Percentiles rank a stretch among this genome's conserved stretches.
phyloP scores from a whole-genome alignment of 345 rosid species.

The Citrus cavaleriei region DNA sequence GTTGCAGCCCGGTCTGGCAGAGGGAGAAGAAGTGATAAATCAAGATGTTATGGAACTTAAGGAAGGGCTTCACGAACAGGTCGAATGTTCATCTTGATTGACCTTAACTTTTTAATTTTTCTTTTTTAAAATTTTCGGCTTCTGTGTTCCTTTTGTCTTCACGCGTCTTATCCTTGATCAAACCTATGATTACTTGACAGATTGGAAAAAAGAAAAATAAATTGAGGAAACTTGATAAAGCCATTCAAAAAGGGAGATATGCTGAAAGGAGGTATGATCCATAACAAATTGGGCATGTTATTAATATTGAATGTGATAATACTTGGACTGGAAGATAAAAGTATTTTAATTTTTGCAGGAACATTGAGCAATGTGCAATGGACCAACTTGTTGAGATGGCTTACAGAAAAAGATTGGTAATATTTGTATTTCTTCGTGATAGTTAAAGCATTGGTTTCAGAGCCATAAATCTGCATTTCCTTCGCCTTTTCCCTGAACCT shows the following conservation, averaged over 20 bases:
- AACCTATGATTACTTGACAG: constrained; percentile 38
- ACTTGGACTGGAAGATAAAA: constrained; percentile 14
- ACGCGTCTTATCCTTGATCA: neutral
- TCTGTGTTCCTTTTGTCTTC: neutral
- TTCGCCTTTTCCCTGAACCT: neutral
- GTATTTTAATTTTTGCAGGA: constrained; percentile 50
- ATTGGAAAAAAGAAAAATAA: constrained; percentile 53
- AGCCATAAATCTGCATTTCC: neutral
- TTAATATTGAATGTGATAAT: constrained; percentile 5
- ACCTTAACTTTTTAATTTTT: neutral
- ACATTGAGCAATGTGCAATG: constrained; percentile 68
- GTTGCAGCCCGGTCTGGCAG: constrained; percentile 87
- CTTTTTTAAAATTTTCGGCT: neutral
- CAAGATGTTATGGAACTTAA: constrained; percentile 65
- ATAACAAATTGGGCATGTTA: constrained; percentile 6
- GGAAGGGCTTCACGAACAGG: constrained; percentile 74
- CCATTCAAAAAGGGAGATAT: constrained; percentile 48
- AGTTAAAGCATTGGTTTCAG: neutral
- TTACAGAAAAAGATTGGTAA: constrained; percentile 77
- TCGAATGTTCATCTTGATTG: constrained; percentile 14
- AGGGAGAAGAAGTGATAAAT: constrained; percentile 61
- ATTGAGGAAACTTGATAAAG: constrained; percentile 57
- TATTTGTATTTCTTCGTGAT: constrained; percentile 3
- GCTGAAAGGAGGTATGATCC: constrained; percentile 56
- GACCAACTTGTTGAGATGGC: constrained; percentile 87